Evolutionary conservation across 441 rosid species (phyloP), one percentile per base, ranked within the genome.

Genomic region (Pelargonium australe): DNA sequence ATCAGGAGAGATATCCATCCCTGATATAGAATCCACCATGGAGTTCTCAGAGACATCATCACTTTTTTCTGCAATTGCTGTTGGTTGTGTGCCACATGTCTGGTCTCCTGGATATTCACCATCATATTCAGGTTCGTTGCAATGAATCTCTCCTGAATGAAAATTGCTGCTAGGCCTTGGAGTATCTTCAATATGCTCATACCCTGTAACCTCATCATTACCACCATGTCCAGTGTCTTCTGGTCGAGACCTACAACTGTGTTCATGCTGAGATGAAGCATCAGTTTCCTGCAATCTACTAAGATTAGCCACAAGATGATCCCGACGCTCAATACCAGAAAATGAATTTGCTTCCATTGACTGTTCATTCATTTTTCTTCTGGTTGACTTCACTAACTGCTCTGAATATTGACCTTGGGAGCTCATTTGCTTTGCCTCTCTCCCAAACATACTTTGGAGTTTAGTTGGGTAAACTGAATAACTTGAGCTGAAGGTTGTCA

Each of bases 291-390:
- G 77, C 8, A 68, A 64, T 60, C 70, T 53, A 40, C 74, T 68
- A 8, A 72, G 55, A 43, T 58, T 19, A 64, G 71, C 76, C 23
- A 44, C 63, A 60, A 23, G 68, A 4, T 73, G 75, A 61, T 74
- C 80, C 66, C 51, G 68, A n/a, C 40, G 7, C 44, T 80, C 81
- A 74, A 55, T 73, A 71, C 76, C 69, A 49, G 67, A 74, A 17
- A 79, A 79, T 23, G 80, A 64, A 75, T 65, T 68, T 31, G 78
- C 28, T 81, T 64, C 75, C 72, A 81, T 73, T 64, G 72, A 64
- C 34, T 73, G 64, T 69, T 80, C 65, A 9, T 58, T 40, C 65
- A 45, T 72, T 41, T 66, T 77, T 74, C 75, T 44, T 70, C 73
- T 70, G 13, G 58, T 43, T 45, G 76, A 67, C 65, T 65, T 55